Conservation (phyloP, 192 early-diverging fungal species). For the Spinellus fusiger region DNA sequence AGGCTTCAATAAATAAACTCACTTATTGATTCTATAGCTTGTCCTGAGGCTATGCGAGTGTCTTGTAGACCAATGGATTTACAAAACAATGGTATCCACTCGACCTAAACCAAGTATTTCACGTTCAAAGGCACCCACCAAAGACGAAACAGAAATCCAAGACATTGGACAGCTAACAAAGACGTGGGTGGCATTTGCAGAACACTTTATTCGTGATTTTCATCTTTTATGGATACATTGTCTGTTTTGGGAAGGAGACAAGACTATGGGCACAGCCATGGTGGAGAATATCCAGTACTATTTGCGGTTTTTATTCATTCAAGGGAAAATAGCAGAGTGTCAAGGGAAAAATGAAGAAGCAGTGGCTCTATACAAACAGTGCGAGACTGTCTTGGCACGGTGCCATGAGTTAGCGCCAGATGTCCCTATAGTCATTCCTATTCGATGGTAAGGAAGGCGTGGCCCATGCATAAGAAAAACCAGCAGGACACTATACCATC, state of each 20-base stretch:
- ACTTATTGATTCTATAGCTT: no score
- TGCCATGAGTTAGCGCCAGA: neutral
- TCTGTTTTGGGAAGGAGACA: no score
- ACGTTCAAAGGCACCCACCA: neutral
- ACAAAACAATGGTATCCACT: neutral
- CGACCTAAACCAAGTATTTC: neutral
- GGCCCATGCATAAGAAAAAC: neutral
- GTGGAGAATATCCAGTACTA: neutral
- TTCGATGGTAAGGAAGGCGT: neutral
- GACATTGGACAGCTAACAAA: neutral
- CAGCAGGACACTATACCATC: no score
- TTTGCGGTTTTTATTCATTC: neutral
- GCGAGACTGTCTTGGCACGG: neutral
- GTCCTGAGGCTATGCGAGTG: conserved; percentile 7
- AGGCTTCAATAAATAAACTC: no score
- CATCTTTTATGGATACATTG: neutral
- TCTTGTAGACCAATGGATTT: neutral
- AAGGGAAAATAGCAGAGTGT: neutral
- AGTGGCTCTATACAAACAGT: neutral
- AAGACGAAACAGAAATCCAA: neutral
- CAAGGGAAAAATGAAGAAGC: neutral
- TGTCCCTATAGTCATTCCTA: neutral
- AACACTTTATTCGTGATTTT: neutral
- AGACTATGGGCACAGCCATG: no score
- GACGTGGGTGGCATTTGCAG: conserved; percentile 2